These are phyloP conservation scores for Collybia sordida DNA, from an alignment of 768 basidiomycete species.

Conservation along the genomic window DNA sequence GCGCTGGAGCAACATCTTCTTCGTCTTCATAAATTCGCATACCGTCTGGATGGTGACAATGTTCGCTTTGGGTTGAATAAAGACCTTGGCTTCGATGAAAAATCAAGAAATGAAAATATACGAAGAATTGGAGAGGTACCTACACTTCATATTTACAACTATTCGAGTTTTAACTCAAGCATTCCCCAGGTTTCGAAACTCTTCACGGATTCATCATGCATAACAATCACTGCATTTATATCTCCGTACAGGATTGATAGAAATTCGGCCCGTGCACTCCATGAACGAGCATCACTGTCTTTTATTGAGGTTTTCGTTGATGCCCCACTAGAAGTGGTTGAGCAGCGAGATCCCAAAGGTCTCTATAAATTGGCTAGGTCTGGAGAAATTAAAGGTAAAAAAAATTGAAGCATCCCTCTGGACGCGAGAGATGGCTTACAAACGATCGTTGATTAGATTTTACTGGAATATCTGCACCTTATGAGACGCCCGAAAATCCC, in stretches of 20 bases:
- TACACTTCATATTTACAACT: neutral
- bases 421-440: neutral
- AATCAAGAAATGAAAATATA: conserved; percentile 93
- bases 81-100: conserved; percentile 92
- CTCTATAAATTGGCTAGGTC: conserved; percentile 95
- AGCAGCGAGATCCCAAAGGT: conserved; percentile 94
- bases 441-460: conserved; percentile 63
- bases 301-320: conserved; percentile 97
- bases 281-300: conserved; percentile 66
- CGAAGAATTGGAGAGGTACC: conserved; percentile 92
- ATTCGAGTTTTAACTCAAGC: neutral
- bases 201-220: conserved; percentile 84
- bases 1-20: conserved; percentile 95
- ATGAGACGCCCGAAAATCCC: conserved; percentile 82
- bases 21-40: conserved; percentile 80
- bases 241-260: conserved; percentile 95
- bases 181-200: conserved; percentile 83
- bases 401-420: neutral
- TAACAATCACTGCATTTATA: conserved; percentile 95
- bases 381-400: conserved; percentile 90
- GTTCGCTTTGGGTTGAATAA: conserved; percentile 95
- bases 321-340: conserved; percentile 85
- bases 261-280: conserved; percentile 76
- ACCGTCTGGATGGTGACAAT: conserved; percentile 96
- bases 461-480: conserved; percentile 96